Percentiles rank a stretch among this genome's conserved stretches.
Conservation (phyloP, 225 moss, liverwort and hornwort genomes). For the Pleurozium schreberi region DNA sequence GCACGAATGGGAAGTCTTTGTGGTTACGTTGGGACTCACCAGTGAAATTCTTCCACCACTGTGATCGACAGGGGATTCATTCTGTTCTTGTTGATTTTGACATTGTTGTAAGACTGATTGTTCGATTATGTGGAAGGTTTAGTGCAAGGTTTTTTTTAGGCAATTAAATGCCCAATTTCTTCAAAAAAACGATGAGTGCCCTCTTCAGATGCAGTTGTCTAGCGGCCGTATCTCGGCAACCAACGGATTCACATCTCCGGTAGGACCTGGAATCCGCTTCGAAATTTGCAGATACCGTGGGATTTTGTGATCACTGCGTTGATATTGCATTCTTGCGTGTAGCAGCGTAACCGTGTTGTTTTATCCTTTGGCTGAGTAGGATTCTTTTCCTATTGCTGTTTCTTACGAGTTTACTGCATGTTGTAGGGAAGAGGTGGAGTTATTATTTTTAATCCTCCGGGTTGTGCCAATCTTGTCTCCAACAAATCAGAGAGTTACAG, state of each 20-base stretch:
- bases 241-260: slow-evolving; percentile 86
- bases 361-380: background rate
- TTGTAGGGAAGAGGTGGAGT: slow-evolving; percentile 91
- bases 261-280: slow-evolving; percentile 16
- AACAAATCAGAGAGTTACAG: slow-evolving; percentile 22
- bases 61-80: background rate
- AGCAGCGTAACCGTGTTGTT: background rate
- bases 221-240: slow-evolving; percentile 65
- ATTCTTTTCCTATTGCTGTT: background rate
- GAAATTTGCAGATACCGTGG: background rate
- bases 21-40: background rate
- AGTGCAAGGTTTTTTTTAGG: no score
- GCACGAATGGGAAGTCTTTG: background rate
- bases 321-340: background rate
- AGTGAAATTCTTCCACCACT: background rate
- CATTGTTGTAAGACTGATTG: background rate
- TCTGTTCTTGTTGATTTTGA: background rate
- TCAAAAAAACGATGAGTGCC: slow-evolving; percentile 80
- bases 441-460: slow-evolving; percentile 55
- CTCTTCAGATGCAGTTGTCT: slow-evolving; percentile 64
- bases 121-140: no score
- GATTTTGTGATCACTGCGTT: background rate
- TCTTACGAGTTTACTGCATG: slow-evolving; percentile 2
- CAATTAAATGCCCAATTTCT: no score
- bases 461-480: slow-evolving; percentile 6